Conservation (phyloP, 1,284 basidiomycete genomes). For the Trichosporon ovoides region DNA sequence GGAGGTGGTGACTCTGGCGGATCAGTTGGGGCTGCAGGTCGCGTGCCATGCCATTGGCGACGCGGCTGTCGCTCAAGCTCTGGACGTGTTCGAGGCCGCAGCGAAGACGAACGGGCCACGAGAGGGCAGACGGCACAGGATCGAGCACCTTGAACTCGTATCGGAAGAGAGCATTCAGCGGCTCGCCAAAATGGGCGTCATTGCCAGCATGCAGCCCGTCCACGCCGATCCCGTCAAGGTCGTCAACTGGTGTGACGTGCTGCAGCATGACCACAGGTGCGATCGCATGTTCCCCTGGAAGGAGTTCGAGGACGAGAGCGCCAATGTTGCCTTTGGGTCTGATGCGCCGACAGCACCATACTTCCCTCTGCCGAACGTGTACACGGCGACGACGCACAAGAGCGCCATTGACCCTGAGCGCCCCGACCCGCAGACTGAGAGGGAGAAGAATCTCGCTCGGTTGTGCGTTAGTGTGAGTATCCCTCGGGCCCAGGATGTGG, state of each 20-base stretch:
- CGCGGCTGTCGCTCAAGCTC: conserved; percentile 31
- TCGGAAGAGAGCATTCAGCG: conserved; percentile 24
- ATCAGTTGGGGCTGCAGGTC: conserved; percentile 30
- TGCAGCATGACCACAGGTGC: conserved; percentile 27
- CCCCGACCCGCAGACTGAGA: conserved; percentile 13
- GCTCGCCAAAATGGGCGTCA: conserved; percentile 25
- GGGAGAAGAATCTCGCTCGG: conserved; percentile 9
- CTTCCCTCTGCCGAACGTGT: conserved; percentile 28
- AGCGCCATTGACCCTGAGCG: conserved; percentile 25
- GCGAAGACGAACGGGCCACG: conserved; percentile 20
- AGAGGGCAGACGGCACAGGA: conserved; percentile 22
- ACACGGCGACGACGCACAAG: conserved; percentile 31
- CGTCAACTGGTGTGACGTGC: conserved; percentile 27
- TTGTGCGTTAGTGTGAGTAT: conserved; percentile 11
- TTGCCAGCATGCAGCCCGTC: conserved; percentile 35
- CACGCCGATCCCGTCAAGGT: conserved; percentile 35
- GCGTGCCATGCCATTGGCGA: conserved; percentile 38
- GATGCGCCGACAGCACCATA: conserved; percentile 34
- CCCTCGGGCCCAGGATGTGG: no score
- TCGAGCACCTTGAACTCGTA: conserved; percentile 37
- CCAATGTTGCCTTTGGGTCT: conserved; percentile 30
- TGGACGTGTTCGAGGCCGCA: conserved; percentile 31
- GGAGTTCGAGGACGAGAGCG: conserved; percentile 25
- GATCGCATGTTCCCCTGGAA: conserved; percentile 33
- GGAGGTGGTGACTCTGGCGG: conserved; percentile 27